Evolutionary conservation across 2,329 filamentous ascomycete species (phyloP).

Genomic region (Fusarium metavorans): DNA sequence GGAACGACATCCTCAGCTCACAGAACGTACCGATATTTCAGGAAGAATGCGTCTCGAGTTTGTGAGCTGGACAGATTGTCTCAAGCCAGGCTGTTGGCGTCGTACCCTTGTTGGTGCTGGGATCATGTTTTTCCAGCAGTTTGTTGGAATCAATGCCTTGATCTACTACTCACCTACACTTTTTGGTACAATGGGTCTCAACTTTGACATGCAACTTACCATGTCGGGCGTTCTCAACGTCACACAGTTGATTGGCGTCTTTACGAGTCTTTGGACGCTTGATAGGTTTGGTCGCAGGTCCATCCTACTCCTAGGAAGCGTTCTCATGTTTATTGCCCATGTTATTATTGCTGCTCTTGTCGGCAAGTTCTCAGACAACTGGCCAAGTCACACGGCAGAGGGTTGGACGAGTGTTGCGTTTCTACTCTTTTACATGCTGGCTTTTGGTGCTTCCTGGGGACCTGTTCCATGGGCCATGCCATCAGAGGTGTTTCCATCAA

Average conservation of each 20-base stretch:
- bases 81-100: neutral
- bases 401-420: neutral
- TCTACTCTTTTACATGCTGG: neutral
- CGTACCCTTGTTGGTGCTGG: neutral
- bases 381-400: neutral
- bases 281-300: conserved; percentile 7
- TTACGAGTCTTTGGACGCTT: conserved; percentile 11
- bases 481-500: conserved; percentile 3
- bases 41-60: neutral
- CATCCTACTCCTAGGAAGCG: neutral
- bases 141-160: neutral
- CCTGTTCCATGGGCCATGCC: conserved; percentile 17
- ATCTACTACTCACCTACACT: neutral
- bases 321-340: conserved; percentile 4
- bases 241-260: conserved; percentile 4
- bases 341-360: conserved; percentile 9
- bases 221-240: conserved; percentile 20
- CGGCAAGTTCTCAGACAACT: neutral
- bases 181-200: conserved; percentile 4
- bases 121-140: neutral
- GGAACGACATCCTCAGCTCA: neutral
- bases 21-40: neutral
- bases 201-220: conserved; percentile 9
- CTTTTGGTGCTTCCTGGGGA: neutral
- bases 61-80: neutral